Base-by-base conservation (phyloP, 2,329 filamentous ascomycete genomes). In the Colletotrichum coccodes region DNA sequence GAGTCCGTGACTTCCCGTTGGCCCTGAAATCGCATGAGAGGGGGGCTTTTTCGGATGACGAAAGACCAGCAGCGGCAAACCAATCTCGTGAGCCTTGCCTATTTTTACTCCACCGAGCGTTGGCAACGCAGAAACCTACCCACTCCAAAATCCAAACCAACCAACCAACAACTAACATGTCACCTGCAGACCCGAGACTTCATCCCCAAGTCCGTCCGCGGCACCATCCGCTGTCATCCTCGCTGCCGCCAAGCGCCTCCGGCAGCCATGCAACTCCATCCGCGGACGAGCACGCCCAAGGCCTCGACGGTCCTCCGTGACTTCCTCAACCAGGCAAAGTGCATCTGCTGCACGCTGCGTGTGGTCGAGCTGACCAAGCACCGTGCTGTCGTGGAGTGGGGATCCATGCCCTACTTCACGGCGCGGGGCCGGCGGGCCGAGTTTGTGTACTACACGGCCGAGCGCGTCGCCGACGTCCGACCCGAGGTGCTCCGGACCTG, bases 301-400 rank as follows among this genome's bases (percentile, higher is more conserved):
- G 40, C 56, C 40, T 61, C 63, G 6, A 70, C 67, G 32, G 64
- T 68, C 21, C 68, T 71, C 34, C 56, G 62, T 21, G 58, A 68
- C 50, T 71, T 71, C 40, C 54, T 71, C 26, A 53, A 42, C 36
- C 56, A 61, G 64, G 44, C 59, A 9, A 56, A 60, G 21, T 71
- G 70, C 60, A 67, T 60, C 50, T 66, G 68, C 56, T 71, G 70
- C 68, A 71, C 70, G 30, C 60, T 70, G 40, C 64, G 64, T 21
- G 63, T 71, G 47, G 70, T 71, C 32, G 59, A 70, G 16, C 62
- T 71, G 53, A 68, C 68, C 36, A 34, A 54, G 32, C 36, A 67
- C 42, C 68, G 68, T 12, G 70, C 70, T 50, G 63, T 71, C 56
- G 68, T 71, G 32, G 61, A 68, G 46, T 71, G 70, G 70, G 70